Percentiles rank a stretch among this genome's conserved stretches.
Conservation (phyloP, 441 rosid genomes). For the Pelargonium cotyledonis region DNA sequence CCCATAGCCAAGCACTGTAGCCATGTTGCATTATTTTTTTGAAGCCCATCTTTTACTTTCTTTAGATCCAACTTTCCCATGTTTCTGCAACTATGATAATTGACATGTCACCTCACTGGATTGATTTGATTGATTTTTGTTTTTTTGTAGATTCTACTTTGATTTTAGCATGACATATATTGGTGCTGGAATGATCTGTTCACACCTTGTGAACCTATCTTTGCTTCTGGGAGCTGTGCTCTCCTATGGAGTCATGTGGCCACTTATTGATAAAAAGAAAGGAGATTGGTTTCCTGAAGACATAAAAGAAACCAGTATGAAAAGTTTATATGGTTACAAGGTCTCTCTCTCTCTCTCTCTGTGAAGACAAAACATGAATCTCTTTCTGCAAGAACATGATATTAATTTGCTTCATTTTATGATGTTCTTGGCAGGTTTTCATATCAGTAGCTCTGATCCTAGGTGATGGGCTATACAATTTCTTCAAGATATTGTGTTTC, state of each 20-base stretch:
- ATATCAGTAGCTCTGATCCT: constrained; percentile 76
- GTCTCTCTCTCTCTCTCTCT: constrained; percentile 23
- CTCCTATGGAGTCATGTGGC: constrained; percentile 96
- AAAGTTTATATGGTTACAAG: constrained; percentile 83
- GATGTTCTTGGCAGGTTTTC: constrained; percentile 52
- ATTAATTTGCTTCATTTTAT: not conserved
- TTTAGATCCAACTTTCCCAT: no score
- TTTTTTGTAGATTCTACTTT: constrained; percentile 65
- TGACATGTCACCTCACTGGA: not conserved
- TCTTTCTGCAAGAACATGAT: not conserved
- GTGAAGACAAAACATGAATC: not conserved
- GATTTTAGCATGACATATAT: constrained; percentile 82
- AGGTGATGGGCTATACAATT: constrained; percentile 92
- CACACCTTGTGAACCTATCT: constrained; percentile 85
- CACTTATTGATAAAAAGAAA: constrained; percentile 51
- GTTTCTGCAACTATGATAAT: no score
- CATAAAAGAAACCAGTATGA: constrained; percentile 57
- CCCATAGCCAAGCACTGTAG: no score
- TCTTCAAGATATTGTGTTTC: constrained; percentile 61
- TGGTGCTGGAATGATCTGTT: constrained; percentile 93
- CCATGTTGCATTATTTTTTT: no score
- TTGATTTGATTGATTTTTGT: not conserved
- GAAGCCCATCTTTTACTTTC: no score
- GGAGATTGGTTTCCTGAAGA: constrained; percentile 67
- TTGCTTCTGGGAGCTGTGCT: constrained; percentile 77